phyloP scores from a whole-genome alignment of 768 basidiomycete genomes.

The Cubamyces lactineus region DNA sequence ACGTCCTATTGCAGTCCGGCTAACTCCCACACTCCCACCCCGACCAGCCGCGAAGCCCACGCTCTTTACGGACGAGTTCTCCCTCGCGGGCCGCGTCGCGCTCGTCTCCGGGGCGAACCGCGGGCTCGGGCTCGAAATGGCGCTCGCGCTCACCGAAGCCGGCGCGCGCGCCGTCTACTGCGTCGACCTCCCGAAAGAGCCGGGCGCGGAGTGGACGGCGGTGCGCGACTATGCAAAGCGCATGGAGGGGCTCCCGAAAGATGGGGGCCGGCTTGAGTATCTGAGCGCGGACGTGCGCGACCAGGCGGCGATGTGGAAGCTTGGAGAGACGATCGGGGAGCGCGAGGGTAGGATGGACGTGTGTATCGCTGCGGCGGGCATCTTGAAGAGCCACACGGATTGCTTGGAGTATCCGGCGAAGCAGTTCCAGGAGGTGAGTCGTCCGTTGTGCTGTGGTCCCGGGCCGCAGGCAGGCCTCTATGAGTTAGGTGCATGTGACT shows the following conservation, averaged over 20 bases:
- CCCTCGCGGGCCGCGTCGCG: constrained; percentile 39
- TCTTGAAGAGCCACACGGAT: constrained; percentile 56
- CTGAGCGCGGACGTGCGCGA: constrained; percentile 65
- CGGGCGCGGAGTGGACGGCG: constrained; percentile 60
- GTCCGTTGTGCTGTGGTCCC: background rate
- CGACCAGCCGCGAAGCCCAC: constrained; percentile 28
- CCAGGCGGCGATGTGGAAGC: constrained; percentile 48
- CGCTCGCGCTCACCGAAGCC: constrained; percentile 70
- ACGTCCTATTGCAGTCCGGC: too few relatives aligned
- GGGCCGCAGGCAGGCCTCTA: background rate
- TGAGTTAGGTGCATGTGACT: background rate
- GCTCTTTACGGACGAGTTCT: constrained; percentile 34
- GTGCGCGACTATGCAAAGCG: constrained; percentile 48
- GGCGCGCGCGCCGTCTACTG: constrained; percentile 71
- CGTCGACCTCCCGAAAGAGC: constrained; percentile 58
- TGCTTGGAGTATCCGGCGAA: constrained; percentile 68
- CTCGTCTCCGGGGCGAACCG: constrained; percentile 46
- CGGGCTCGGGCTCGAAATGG: constrained; percentile 84
- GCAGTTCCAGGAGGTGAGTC: constrained; percentile 61
- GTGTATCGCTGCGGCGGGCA: constrained; percentile 79
- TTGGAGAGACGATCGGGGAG: constrained; percentile 61
- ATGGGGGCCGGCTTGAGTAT: constrained; percentile 55
- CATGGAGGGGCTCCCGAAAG: constrained; percentile 26
- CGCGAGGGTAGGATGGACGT: constrained; percentile 73
- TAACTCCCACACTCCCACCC: too few relatives aligned